Base-by-base conservation (phyloP, 225 moss, liverwort and hornwort species). In the Physcomitrellopsis africana region DNA sequence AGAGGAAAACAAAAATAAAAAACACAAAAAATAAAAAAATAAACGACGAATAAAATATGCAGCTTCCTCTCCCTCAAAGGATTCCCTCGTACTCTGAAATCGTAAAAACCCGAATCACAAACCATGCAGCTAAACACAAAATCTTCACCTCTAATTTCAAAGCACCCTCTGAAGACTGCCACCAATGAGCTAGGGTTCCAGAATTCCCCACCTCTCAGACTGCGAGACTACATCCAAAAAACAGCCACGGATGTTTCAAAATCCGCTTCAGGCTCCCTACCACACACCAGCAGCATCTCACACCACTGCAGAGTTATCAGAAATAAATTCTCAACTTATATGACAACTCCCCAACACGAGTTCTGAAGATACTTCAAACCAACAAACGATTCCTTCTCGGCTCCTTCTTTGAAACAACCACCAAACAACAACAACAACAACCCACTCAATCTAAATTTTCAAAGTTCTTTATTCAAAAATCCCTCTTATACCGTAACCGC, bases 41-140 rank as follows among this genome's bases (percentile, higher is more conserved):
- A 29, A 37, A 37, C 24, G 32, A 1, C 3, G 32, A 7, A 37
- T 4, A 37, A 37, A 37, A 37, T 4, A 37, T 37, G 4, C 4
- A 37, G 7, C 44, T 47, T 17, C 65, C 56, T 86, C 78, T 86
- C 86, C 86, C 83, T 86, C 83, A 86, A 86, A 83, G 83, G 83
- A 73, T 83, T 84, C 83, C 86, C 13, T 9, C 49, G 37, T 11
- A 16, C 42, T 41, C 75, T 45, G 22, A 60, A 75, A 83, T 79
- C 79, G 43, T 26, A 55, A 41, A 4, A 12, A 27, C 26, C n/a
- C 16, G 60, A 65, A 65, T 14, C 7, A 51, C 43, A 58, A 69
- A 18, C 8, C 29, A 29, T 12, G 16, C 10, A 75, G 69, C 22
- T 3, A 37, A 43, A 27, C 17, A 3, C 32, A 37, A 37, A 37